Conservation (phyloP, 2,329 filamentous ascomycete species). For the Ophiostoma triangulosporum region DNA sequence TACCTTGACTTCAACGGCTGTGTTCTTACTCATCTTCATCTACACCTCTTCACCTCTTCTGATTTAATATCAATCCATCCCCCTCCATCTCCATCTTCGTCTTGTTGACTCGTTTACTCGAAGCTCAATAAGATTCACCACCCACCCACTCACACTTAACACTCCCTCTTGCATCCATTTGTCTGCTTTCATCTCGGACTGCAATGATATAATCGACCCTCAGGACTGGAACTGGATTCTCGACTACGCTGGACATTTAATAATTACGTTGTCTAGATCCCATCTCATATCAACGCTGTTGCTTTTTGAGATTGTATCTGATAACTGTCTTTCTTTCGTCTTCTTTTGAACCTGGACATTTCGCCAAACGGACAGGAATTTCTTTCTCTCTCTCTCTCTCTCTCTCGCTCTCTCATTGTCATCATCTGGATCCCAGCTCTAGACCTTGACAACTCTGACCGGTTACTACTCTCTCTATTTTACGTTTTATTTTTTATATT, state of each 20-base stretch:
- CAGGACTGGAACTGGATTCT: background rate
- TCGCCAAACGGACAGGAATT: background rate
- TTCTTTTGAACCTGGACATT: background rate
- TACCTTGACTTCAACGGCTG: background rate
- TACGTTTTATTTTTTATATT: background rate
- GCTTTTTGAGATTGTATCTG: background rate
- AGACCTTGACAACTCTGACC: background rate
- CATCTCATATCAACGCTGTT: background rate
- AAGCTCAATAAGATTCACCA: background rate
- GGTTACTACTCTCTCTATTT: background rate
- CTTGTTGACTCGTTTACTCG: conserved; percentile 2
- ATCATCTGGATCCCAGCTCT: background rate
- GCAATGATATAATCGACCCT: conserved; percentile 1
- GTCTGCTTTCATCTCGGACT: conserved; percentile 13
- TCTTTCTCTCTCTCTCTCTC: conserved; percentile 1
- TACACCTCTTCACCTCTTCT: background rate
- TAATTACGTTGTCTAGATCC: background rate
- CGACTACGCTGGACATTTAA: background rate
- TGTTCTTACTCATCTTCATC: background rate
- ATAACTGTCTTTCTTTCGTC: background rate
- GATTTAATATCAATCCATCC: background rate
- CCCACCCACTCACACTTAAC: background rate
- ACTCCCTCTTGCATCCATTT: conserved; percentile 11
- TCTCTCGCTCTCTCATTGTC: background rate
- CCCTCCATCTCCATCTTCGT: background rate